These are phyloP conservation scores for Neurospora sublineolata DNA, from an alignment of 495 filamentous ascomycete species.

Conservation along the genomic window DNA sequence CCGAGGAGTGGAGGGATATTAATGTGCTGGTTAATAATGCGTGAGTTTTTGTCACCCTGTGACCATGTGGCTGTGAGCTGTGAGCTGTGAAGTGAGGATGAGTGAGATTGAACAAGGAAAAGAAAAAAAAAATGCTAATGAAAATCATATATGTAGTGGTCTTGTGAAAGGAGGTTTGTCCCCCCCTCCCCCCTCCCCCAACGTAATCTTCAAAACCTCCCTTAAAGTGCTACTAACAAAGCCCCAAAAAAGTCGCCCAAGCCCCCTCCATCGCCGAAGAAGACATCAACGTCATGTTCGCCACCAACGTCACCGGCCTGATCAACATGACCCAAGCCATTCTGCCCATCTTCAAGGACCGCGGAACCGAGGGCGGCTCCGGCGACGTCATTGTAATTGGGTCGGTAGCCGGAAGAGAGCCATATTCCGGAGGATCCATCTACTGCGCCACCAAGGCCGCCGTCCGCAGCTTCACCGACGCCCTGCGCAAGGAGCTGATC, in stretches of 20 bases:
- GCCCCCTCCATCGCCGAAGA: constrained; percentile 72
- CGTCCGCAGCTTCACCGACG: constrained; percentile 78
- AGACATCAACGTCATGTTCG: constrained; percentile 81
- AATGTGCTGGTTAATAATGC: constrained; percentile 95
- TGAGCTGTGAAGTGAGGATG: not conserved
- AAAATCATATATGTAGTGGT: constrained; percentile 8
- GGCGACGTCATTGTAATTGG: constrained; percentile 98
- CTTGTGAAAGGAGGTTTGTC: constrained; percentile 23
- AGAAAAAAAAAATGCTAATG: not conserved
- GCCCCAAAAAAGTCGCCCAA: constrained; percentile 45
- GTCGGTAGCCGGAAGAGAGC: constrained; percentile 83
- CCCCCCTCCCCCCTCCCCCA: not conserved
- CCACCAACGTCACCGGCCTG: constrained; percentile 85
- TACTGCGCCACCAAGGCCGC: constrained; percentile 97
- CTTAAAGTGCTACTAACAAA: not conserved
- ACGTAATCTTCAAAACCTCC: not conserved
- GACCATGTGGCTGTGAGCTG: not conserved
- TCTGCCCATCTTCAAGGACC: constrained; percentile 71
- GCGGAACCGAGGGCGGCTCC: constrained; percentile 55
- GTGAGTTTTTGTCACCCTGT: constrained; percentile 39
- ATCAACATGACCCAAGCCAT: constrained; percentile 97
- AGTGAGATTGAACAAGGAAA: not conserved
- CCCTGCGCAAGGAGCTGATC: constrained; percentile 80
- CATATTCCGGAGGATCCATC: constrained; percentile 82
- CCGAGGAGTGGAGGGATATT: constrained; percentile 75